Evolutionary conservation across 331 rosid species (phyloP).

Genomic region (Malus hybrid): DNA sequence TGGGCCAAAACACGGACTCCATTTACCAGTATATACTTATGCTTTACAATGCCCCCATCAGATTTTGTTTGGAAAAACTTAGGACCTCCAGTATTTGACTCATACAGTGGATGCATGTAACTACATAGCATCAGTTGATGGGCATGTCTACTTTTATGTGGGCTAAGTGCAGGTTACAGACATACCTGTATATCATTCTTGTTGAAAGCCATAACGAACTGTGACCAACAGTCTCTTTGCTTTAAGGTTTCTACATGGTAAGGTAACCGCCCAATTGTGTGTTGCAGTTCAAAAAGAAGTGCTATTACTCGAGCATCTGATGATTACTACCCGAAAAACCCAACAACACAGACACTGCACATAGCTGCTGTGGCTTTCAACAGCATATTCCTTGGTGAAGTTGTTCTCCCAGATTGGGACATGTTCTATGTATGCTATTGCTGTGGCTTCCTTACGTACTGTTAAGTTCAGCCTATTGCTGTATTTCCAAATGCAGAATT

Average conservation of each 20-base stretch:
- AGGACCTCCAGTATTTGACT: not conserved
- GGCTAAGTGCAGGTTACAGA: too few species aligned
- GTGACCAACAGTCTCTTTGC: not conserved
- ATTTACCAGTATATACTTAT: conserved; percentile 26
- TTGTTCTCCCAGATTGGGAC: conserved; percentile 46
- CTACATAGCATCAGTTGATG: not conserved
- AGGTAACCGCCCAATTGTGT: not conserved
- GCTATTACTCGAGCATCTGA: conserved; percentile 35
- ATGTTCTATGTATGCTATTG: conserved; percentile 35
- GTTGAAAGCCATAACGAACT: not conserved
- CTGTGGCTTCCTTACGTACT: not conserved
- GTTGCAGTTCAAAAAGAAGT: conserved; percentile 27
- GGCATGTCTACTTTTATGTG: not conserved
- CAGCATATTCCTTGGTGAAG: conserved; percentile 42
- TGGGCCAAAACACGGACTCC: conserved; percentile 35
- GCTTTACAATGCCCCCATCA: not conserved
- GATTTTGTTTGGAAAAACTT: not conserved
- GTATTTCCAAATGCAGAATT: not conserved
- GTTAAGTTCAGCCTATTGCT: not conserved
- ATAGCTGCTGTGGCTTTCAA: conserved; percentile 41
- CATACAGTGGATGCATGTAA: not conserved
- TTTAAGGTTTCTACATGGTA: not conserved
- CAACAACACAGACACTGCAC: conserved; percentile 33
- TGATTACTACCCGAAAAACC: conserved; percentile 34
- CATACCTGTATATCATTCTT: not conserved